Evolutionary conservation across 1,284 basidiomycete genomes (phyloP), one percentile per base, ranked within the genome.

Genomic region (Porogramme epimiltina): DNA sequence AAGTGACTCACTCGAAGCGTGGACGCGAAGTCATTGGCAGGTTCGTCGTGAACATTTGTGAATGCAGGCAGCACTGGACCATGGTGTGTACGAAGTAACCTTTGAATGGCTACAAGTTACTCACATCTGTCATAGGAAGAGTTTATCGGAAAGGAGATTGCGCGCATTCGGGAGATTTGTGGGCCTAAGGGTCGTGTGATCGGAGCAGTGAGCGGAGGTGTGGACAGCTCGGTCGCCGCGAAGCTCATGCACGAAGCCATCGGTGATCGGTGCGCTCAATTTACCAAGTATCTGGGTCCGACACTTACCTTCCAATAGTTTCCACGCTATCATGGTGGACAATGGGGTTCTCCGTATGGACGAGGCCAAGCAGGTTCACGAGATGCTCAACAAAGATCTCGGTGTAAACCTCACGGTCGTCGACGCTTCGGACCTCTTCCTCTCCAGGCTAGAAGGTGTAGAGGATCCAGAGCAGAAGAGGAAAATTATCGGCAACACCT

Each of bases 191-290:
- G 95, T 38, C 92, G 95, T 56, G 97, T 99, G 45, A 96, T 99
- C 55, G 97, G 97, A 55, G 97, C 97, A 34, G 95, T 99, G 45
- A 94, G 91, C 56, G 97, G 97, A 47, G 97, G 97, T 58, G 97
- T 99, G 44, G 97, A 99, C 71, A 97, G 94, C 61, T 94, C 93
- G 0, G 97, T 99, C 19, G 97, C 97, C 10, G 97, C 97, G 42
- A 98, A 98, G 74, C 81, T 99, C 54, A 99, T 99, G 97, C 95
- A 99, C 65, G 95, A 98, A 76, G 97, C 97, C 19, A 99, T 99
- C 62, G 97, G 97, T 33, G 94, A 98, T 70, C 82, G 94, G 91
- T 91, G 64, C 52, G 74, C 67, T 28, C 24, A 13, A 47, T 49
- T 28, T 48, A 13, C 13, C 28, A 20, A 40, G 2, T 37, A 16